These are phyloP conservation scores for Clitocybe nebularis DNA, from an alignment of 1,284 basidiomycete genomes.

Conservation along the genomic window DNA sequence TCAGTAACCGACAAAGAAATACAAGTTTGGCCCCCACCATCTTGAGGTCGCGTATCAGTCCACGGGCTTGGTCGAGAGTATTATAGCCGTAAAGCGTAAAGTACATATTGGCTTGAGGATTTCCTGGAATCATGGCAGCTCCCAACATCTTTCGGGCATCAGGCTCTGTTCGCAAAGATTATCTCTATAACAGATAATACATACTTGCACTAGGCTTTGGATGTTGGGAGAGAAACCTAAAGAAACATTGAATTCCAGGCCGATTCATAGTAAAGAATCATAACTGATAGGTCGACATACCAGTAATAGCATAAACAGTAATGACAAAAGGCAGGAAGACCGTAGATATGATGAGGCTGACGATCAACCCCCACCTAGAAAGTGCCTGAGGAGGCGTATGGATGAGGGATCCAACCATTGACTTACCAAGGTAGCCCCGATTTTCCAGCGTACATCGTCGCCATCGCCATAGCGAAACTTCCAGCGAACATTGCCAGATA, in stretches of 20 bases:
- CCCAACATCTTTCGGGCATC: slow-evolving; percentile 30
- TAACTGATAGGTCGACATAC: slow-evolving; percentile 22
- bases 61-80: slow-evolving; percentile 39
- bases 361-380: slow-evolving; percentile 37
- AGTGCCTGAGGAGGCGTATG: no score
- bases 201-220: slow-evolving; percentile 32
- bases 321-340: slow-evolving; percentile 54
- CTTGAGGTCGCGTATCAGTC: slow-evolving; percentile 45
- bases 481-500: slow-evolving; percentile 42
- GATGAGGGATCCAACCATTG: no score
- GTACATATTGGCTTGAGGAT: slow-evolving; percentile 46
- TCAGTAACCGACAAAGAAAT: neutral
- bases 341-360: slow-evolving; percentile 42
- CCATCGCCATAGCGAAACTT: slow-evolving; percentile 46
- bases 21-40: slow-evolving; percentile 27
- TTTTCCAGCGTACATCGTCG: slow-evolving; percentile 49
- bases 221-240: slow-evolving; percentile 30
- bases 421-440: slow-evolving; percentile 36
- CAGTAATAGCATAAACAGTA: slow-evolving; percentile 51
- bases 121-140: slow-evolving; percentile 35
- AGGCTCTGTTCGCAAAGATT: neutral
- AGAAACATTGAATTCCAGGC: slow-evolving; percentile 13
- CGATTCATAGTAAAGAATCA: slow-evolving; percentile 21
- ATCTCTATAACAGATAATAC: slow-evolving; percentile 7
- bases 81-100: slow-evolving; percentile 48